Conservation (phyloP, 192 early-diverging fungal genomes). For the Rhizophagus sp. region DNA sequence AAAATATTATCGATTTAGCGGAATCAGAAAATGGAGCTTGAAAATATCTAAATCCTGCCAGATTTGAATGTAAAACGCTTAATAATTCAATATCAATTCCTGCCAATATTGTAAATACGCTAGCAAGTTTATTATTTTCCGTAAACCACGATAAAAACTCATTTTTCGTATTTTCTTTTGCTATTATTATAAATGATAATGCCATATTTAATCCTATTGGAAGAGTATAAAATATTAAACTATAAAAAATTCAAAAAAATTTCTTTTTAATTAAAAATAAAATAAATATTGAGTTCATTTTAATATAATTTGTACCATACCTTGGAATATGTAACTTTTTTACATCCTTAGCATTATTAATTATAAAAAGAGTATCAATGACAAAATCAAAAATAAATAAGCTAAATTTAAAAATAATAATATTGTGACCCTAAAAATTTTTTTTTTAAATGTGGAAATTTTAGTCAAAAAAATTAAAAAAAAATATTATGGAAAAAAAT, state of each 20-base stretch:
- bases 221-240: conserved; percentile 3
- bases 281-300: neutral
- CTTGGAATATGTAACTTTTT: neutral
- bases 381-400: neutral
- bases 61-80: neutral
- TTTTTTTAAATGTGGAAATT: too few species aligned
- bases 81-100: conserved; percentile 17
- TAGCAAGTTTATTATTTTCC: neutral
- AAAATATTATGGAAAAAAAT: too few species aligned
- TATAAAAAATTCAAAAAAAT: neutral
- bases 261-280: neutral
- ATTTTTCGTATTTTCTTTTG: neutral
- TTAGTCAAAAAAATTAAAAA: too few species aligned
- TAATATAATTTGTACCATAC: neutral
- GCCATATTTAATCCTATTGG: conserved; percentile 9
- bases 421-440: neutral
- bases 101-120: conserved; percentile 22
- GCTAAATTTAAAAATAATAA: neutral
- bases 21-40: conserved; percentile 4
- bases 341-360: neutral
- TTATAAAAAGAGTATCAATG: conserved; percentile 5
- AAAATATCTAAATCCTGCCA: conserved; percentile 7
- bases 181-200: neutral
- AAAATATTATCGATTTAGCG: conserved; percentile 1
- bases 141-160: neutral